These are phyloP conservation scores for Elymus sibiricus DNA, from an alignment of 176 grass and related monocot genomes.

Conservation along the genomic window DNA sequence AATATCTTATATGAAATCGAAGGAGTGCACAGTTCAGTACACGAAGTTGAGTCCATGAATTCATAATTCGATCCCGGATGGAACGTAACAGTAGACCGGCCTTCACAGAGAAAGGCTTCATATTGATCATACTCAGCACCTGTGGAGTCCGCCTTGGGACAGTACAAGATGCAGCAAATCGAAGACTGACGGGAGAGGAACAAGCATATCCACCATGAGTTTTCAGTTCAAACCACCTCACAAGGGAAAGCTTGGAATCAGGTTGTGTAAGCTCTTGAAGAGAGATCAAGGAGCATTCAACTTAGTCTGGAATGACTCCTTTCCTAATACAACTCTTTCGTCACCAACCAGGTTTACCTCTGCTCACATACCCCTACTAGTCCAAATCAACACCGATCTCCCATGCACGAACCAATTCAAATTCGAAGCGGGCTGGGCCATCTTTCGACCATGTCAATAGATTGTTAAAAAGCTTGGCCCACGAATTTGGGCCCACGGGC, in stretches of 20 bases:
- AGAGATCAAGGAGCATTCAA: slow-evolving; percentile 16
- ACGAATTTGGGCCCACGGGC: no score
- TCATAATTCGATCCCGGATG: slow-evolving; percentile 28
- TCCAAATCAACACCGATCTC: no score
- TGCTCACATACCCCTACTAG: no score
- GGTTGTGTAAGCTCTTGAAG: slow-evolving; percentile 56
- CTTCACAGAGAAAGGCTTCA: slow-evolving; percentile 41
- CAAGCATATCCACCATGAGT: slow-evolving; percentile 27
- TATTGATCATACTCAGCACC: slow-evolving; percentile 52
- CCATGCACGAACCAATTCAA: no score
- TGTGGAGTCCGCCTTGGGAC: slow-evolving; percentile 31
- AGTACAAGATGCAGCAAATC: slow-evolving; percentile 65
- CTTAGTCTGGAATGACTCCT: no score
- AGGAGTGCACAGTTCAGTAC: slow-evolving; percentile 60
- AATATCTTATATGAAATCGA: slow-evolving; percentile 71
- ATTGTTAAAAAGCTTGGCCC: no score
- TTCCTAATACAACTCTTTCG: no score
- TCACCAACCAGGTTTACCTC: no score
- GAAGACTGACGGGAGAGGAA: slow-evolving; percentile 42
- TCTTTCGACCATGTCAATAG: no score
- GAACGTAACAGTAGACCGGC: slow-evolving; percentile 40
- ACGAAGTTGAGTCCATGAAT: slow-evolving; percentile 46
- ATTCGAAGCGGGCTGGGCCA: no score
- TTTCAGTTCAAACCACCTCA: slow-evolving; percentile 82
- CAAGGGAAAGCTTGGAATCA: slow-evolving; percentile 58